Evolutionary conservation across 2,329 filamentous ascomycete species (phyloP), one percentile per base, ranked within the genome.

Genomic region (Xylariaceae sp.): DNA sequence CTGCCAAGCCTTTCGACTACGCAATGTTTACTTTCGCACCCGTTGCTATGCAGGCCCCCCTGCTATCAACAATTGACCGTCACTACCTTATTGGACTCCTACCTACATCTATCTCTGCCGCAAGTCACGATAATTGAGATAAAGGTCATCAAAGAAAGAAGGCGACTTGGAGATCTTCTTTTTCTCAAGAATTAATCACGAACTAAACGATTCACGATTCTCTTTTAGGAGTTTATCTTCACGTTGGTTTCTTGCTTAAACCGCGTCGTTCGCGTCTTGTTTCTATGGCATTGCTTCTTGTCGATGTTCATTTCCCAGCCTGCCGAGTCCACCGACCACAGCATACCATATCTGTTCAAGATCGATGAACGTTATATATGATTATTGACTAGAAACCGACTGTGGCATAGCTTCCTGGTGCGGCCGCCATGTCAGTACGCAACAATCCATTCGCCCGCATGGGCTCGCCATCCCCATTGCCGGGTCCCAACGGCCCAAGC

Each of bases 391-490:
- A 36, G 32, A n/a, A 30, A 47, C n/a, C 55, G 48, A 51, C 33
- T 26, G 44, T 57, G 59, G 44, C 60, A 84, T 83, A 80, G 77
- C 78, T 67, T 77, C n/a, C 75, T 50, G 80, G 81, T 70, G 77
- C 81, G 58, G 77, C 80, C 65, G 83, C 80, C 71, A 82, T 83
- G 72, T 83, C 86, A 70, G 89, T 87, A 77, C 87, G 91, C 66
- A 89, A 85, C 70, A 93, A 91, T 74, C 89, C 90, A 13, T 95
- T 96, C 70, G 80, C 81, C 55, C 83, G 91, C 68, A 84, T 85
- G 47, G 76, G 80, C 37, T 87, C 89, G 13, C 81, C 87, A 20
- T 89, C 89, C 15, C 82, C 87, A 18, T 89, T 89, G 26, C 82
- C 88, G 35, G 80, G 77, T 43, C 60, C 63, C 47, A 54, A 49